phyloP scores from a whole-genome alignment of 1,284 basidiomycete genomes.

The Dichomitus squalens region DNA sequence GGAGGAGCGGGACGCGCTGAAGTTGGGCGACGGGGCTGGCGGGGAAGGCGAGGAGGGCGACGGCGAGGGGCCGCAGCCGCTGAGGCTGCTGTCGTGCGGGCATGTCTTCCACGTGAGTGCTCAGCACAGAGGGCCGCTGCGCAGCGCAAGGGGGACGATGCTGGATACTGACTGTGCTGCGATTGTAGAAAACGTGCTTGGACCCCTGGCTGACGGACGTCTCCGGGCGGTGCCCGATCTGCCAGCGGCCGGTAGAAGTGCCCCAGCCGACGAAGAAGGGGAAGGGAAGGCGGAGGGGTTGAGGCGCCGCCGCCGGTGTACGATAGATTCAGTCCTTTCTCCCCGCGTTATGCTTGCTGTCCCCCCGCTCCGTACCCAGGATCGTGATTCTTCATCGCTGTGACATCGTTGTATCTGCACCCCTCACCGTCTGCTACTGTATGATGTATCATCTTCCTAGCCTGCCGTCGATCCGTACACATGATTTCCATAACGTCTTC shows the following conservation, averaged over 20 bases:
- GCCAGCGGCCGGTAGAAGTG: slow-evolving; percentile 59
- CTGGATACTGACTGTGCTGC: neutral
- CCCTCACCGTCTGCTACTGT: neutral
- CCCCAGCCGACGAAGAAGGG: slow-evolving; percentile 29
- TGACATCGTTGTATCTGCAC: neutral
- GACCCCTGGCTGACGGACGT: slow-evolving; percentile 80
- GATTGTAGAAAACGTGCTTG: slow-evolving; percentile 69
- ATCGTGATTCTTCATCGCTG: neutral
- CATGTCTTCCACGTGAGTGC: slow-evolving; percentile 81
- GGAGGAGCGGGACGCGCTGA: slow-evolving; percentile 44
- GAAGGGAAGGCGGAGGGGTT: slow-evolving; percentile 17
- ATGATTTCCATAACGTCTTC: too few species aligned
- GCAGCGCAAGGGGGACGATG: neutral
- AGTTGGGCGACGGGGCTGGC: slow-evolving; percentile 48
- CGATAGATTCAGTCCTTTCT: neutral
- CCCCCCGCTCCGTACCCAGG: neutral
- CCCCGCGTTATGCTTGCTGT: neutral
- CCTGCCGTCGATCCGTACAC: too few species aligned
- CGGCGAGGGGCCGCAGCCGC: slow-evolving; percentile 72
- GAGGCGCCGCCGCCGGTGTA: neutral
- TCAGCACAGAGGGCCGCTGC: neutral
- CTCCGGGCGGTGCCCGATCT: slow-evolving; percentile 79
- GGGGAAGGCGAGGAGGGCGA: slow-evolving; percentile 33
- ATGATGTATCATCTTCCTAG: too few species aligned
- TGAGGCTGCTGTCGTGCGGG: slow-evolving; percentile 71